Conservation (phyloP, 257 asterid genomes). For the Solanum sitiens region DNA sequence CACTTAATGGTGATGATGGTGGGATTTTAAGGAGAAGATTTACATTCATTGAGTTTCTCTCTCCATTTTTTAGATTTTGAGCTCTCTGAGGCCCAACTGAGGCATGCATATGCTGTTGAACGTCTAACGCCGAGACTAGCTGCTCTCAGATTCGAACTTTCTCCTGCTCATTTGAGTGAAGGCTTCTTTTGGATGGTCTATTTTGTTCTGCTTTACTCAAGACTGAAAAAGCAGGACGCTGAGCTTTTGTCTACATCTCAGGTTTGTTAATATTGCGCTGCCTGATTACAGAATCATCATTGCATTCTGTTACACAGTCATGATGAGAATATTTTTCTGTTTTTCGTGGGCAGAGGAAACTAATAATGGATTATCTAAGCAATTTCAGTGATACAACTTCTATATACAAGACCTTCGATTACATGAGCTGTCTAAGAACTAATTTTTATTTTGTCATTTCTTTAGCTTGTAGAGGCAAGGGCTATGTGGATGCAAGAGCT, state of each 20-base stretch:
- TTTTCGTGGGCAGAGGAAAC: neutral
- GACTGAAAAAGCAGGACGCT: slow-evolving; percentile 67
- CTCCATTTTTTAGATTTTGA: slow-evolving; percentile 53
- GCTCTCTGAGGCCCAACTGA: slow-evolving; percentile 63
- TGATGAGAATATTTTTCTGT: neutral
- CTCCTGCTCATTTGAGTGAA: slow-evolving; percentile 85
- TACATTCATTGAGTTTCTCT: neutral
- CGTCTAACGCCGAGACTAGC: slow-evolving; percentile 76
- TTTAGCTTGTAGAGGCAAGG: slow-evolving; percentile 75
- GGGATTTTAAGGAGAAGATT: neutral
- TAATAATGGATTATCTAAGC: neutral
- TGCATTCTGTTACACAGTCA: neutral
- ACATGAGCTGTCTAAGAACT: neutral
- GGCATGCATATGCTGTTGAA: slow-evolving; percentile 76
- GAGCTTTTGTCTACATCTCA: slow-evolving; percentile 71
- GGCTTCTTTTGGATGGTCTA: slow-evolving; percentile 99
- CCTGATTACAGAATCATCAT: neutral
- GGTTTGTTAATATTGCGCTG: slow-evolving; percentile 31
- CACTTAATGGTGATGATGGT: neutral
- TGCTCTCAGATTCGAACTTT: slow-evolving; percentile 90
- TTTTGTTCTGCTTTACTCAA: slow-evolving; percentile 83
- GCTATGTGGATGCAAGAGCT: slow-evolving; percentile 90
- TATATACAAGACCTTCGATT: neutral
- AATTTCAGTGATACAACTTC: neutral
- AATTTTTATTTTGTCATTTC: neutral